phyloP scores from a whole-genome alignment of 306 rosid genomes.

The Vigna angularis region DNA sequence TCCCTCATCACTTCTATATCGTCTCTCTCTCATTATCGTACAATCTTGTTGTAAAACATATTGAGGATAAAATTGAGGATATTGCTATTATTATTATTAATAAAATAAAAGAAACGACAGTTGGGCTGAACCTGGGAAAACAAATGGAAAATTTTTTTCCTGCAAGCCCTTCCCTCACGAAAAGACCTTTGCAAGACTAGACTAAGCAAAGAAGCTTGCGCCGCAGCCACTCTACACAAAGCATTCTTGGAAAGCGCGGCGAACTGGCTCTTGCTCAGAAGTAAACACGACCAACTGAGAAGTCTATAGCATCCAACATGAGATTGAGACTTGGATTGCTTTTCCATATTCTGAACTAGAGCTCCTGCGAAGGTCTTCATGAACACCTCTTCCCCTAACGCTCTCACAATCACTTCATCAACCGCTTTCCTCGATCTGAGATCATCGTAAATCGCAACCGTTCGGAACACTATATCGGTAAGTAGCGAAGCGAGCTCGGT shows the following conservation, averaged over 20 bases:
- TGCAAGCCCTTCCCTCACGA: slow-evolving; percentile 72
- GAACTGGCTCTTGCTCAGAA: slow-evolving; percentile 74
- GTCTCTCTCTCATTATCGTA: neutral
- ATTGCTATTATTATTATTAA: neutral
- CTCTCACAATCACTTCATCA: slow-evolving; percentile 71
- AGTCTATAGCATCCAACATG: slow-evolving; percentile 78
- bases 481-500: slow-evolving; percentile 61
- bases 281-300: slow-evolving; percentile 87
- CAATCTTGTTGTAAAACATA: neutral
- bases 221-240: slow-evolving; percentile 73
- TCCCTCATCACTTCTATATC: neutral
- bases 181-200: slow-evolving; percentile 65
- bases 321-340: slow-evolving; percentile 72
- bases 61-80: slow-evolving; percentile 23
- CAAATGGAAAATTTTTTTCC: slow-evolving; percentile 64
- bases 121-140: slow-evolving; percentile 73
- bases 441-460: slow-evolving; percentile 79
- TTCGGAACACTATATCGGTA: slow-evolving; percentile 72
- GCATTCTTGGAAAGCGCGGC: slow-evolving; percentile 82
- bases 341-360: slow-evolving; percentile 90
- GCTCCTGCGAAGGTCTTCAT: slow-evolving; percentile 92
- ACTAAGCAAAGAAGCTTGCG: slow-evolving; percentile 71
- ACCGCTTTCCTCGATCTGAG: slow-evolving; percentile 85
- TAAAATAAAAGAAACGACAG: slow-evolving; percentile 6
- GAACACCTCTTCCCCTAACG: slow-evolving; percentile 66